phyloP scores from a whole-genome alignment of 2,329 filamentous ascomycete genomes.

The Fusarium humuli region DNA sequence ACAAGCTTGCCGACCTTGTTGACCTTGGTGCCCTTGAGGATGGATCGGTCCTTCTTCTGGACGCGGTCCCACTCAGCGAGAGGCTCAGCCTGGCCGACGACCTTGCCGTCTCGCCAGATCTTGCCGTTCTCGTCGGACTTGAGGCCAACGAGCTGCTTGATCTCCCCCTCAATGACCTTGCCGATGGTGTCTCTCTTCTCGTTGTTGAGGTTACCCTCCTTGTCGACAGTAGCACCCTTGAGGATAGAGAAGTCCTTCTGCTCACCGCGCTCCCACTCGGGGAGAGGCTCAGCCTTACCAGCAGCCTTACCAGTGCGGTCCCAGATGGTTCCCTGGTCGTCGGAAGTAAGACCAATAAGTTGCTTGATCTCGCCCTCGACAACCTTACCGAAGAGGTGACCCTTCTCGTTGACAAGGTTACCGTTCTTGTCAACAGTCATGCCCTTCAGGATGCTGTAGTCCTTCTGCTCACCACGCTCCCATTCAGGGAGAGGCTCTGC shows the following conservation, averaged over 20 bases:
- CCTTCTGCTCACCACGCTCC: conserved; percentile 58
- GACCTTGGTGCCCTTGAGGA: conserved; percentile 65
- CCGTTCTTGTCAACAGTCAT: conserved; percentile 70
- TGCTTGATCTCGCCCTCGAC: conserved; percentile 73
- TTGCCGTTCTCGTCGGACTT: conserved; percentile 77
- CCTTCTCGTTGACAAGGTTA: conserved; percentile 65
- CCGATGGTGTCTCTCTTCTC: conserved; percentile 67
- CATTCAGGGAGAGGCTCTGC: conserved; percentile 71
- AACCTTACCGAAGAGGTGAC: conserved; percentile 70
- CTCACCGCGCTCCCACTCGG: conserved; percentile 61
- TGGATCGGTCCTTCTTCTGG: conserved; percentile 52
- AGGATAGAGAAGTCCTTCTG: conserved; percentile 39
- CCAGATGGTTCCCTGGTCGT: conserved; percentile 74
- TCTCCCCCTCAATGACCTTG: conserved; percentile 70
- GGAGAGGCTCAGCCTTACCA: conserved; percentile 74
- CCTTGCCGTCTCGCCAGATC: conserved; percentile 74
- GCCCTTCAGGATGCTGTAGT: conserved; percentile 52
- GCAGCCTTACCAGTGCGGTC: conserved; percentile 74
- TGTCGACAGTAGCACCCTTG: conserved; percentile 52
- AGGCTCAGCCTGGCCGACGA: conserved; percentile 73
- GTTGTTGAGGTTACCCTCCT: conserved; percentile 66
- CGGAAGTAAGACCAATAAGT: conserved; percentile 73
- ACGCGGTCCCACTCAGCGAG: conserved; percentile 66
- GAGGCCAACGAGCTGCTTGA: conserved; percentile 73
- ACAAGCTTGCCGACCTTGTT: conserved; percentile 71